Evolutionary conservation across 1,139 yeast species (phyloP), one percentile per base, ranked within the genome.

Genomic region (Diutina ranongensis): DNA sequence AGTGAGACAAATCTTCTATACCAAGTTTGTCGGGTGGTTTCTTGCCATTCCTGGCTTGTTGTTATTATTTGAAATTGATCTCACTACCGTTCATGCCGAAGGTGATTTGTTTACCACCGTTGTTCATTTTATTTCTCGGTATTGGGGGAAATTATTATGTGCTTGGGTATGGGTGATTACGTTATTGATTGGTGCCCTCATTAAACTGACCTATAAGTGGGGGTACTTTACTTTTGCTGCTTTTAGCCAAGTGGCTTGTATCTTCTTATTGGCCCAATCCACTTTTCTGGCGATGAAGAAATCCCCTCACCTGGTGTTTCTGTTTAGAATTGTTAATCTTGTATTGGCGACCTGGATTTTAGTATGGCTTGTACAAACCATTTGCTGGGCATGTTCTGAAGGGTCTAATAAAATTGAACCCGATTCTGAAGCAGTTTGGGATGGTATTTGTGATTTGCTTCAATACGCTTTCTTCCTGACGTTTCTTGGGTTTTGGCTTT

Each of bases 391-490:
- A 57, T 64, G 79, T 48, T 63, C 74, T 52, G 84, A 79, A 54
- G 86, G 85, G 66, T 84, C 84, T 59, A 79, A 79, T 56, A 74
- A 65, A 40, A 78, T 80, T 51, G 76, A 74, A 53, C 80, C 81
- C 38, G 83, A 77, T 55, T 72, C 80, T n/a, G 84, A 78, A 58
- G 78, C 80, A 46, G 80, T 72, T 18, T 80, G 78, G 62, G 77
- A 75, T 54, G 85, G 85, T 63, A 63, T 79, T 45, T 65, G 79
- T 53, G 85, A 80, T 56, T 54, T 78, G 46, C 53, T 71, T 44
- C 61, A 64, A 45, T 74, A 74, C 55, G 67, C 65, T 44, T 45
- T 67, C 44, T 53, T 74, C 45, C 80, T 80, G 49, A 55, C 63
- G 27, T 45, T 55, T 18, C 59, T 67, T 49, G 63, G 69, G 13